A percentile compares a stretch with the other conserved stretches of the same genome.
phyloP scores from a whole-genome alignment of 305 asterid species.

The Ruellia speciosa region DNA sequence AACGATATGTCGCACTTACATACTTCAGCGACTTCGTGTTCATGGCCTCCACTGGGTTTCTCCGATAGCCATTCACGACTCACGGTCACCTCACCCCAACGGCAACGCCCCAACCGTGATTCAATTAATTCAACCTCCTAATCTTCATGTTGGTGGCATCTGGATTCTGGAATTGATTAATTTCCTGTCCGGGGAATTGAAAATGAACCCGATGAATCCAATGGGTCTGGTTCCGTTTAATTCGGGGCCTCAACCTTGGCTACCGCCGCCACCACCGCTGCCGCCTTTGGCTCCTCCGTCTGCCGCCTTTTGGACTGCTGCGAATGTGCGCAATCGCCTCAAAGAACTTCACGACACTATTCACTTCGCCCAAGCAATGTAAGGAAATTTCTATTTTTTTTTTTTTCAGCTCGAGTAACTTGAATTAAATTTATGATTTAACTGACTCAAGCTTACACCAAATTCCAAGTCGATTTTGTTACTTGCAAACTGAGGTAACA shows the following conservation, averaged over 20 bases:
- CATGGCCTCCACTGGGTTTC: too few relatives aligned
- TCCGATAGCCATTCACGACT: too few relatives aligned
- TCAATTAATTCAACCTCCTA: not conserved
- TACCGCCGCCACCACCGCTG: constrained; percentile 32
- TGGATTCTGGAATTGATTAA: not conserved
- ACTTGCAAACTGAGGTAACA: too few relatives aligned
- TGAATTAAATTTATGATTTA: not conserved
- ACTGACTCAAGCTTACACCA: not conserved
- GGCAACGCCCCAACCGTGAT: too few relatives aligned
- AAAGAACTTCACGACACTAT: constrained; percentile 48
- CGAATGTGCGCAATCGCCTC: constrained; percentile 50
- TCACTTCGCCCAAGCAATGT: constrained; percentile 57
- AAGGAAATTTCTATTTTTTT: constrained; percentile 22
- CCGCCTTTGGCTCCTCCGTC: constrained; percentile 60
- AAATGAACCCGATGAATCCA: constrained; percentile 40
- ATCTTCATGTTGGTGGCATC: not conserved
- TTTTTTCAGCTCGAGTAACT: not conserved
- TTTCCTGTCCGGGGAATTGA: not conserved
- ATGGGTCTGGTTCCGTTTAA: constrained; percentile 30
- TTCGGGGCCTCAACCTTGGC: constrained; percentile 35
- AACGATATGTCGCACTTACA: too few relatives aligned
- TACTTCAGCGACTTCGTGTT: too few relatives aligned
- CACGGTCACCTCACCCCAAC: too few relatives aligned
- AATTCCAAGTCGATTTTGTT: too few relatives aligned
- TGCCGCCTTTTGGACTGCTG: constrained; percentile 55